Conservation (phyloP, 1,139 yeast genomes). For the Hemisphaericaspora subhashii region DNA sequence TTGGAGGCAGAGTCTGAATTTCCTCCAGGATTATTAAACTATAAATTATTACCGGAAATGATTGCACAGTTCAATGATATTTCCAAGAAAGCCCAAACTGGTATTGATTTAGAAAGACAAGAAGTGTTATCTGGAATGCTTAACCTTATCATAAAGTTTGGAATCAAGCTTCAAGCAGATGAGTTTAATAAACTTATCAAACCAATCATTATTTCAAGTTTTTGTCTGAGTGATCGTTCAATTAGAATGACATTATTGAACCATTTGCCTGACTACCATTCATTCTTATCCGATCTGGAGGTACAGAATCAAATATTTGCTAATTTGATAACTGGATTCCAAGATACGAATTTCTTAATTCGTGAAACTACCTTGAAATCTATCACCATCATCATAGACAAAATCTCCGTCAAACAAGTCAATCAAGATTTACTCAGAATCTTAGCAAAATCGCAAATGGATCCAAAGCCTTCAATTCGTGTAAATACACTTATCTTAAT, state of each 20-base stretch:
- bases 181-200: slow-evolving; percentile 50
- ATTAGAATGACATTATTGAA: slow-evolving; percentile 69
- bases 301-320: slow-evolving; percentile 72
- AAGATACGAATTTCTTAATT: slow-evolving; percentile 78
- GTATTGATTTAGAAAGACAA: slow-evolving; percentile 32
- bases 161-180: slow-evolving; percentile 36
- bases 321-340: slow-evolving; percentile 71
- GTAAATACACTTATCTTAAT: slow-evolving; percentile 81
- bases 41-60: slow-evolving; percentile 69
- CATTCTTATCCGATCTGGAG: slow-evolving; percentile 54
- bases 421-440: slow-evolving; percentile 82
- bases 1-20: slow-evolving; percentile 26
- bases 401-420: slow-evolving; percentile 74
- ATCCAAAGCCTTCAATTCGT: slow-evolving; percentile 78
- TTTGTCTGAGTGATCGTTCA: slow-evolving; percentile 70
- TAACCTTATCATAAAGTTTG: slow-evolving; percentile 47
- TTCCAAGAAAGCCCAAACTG: slow-evolving; percentile 22
- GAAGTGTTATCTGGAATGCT: slow-evolving; percentile 44
- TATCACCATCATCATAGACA: slow-evolving; percentile 61
- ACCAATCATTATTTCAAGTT: slow-evolving; percentile 66
- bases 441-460: slow-evolving; percentile 86
- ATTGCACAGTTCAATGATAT: slow-evolving; percentile 34
- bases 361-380: slow-evolving; percentile 81
- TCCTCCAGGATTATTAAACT: slow-evolving; percentile 64
- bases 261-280: slow-evolving; percentile 57